phyloP scores from a whole-genome alignment of 495 filamentous ascomycete genomes.

The Podospora conica region DNA sequence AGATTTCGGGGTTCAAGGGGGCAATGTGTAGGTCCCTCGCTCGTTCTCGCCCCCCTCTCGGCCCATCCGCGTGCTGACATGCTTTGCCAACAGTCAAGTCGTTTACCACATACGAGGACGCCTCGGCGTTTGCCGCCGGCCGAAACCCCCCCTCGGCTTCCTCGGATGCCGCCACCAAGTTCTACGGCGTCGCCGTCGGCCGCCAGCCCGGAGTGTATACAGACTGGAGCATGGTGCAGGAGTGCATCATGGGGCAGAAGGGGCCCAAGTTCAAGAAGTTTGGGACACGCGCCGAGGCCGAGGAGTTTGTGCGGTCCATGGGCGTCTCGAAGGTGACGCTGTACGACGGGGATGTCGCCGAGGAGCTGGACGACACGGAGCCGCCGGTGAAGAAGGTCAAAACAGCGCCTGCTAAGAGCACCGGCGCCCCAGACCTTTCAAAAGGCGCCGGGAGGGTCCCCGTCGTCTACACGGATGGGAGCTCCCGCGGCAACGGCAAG shows the following conservation, averaged over 20 bases:
- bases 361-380: conserved; percentile 32
- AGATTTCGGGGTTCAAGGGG: conserved; percentile 80
- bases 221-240: conserved; percentile 71
- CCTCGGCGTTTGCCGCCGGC: conserved; percentile 68
- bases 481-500: conserved; percentile 69
- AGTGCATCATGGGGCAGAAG: conserved; percentile 70
- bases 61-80: conserved; percentile 14
- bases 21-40: conserved; percentile 65
- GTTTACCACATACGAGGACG: conserved; percentile 70
- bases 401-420: conserved; percentile 12
- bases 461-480: conserved; percentile 86
- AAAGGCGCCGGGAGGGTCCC: conserved; percentile 44
- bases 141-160: conserved; percentile 36
- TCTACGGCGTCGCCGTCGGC: conserved; percentile 82
- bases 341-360: conserved; percentile 23
- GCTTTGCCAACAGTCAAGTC: conserved; percentile 59
- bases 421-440: conserved; percentile 33
- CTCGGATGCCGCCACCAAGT: conserved; percentile 43
- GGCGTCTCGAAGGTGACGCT: conserved; percentile 40
- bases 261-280: conserved; percentile 81
- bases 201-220: conserved; percentile 82
- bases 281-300: conserved; percentile 67
- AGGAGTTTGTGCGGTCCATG: conserved; percentile 34
- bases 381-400: conserved; percentile 55
- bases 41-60: too few relatives aligned